Base-by-base conservation (phyloP, 306 rosid genomes). In the Prunus mume region DNA sequence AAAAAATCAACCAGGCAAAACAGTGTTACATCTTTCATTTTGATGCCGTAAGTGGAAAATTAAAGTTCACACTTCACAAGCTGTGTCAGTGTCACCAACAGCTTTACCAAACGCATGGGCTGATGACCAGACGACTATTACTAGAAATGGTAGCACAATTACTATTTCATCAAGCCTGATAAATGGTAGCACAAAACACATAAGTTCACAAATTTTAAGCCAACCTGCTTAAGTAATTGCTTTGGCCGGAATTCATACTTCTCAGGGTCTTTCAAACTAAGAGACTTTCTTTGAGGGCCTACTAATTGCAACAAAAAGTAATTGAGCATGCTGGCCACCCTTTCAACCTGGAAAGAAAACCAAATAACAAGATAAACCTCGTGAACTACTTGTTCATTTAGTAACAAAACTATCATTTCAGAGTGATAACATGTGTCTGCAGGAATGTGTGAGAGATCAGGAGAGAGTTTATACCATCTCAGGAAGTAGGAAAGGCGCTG, bases 261-360 rank as follows among this genome's bases (percentile, higher is more conserved):
- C 82, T 91, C 98, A 19, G 99, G 99, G 82, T 91, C 99, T 84
- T 96, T 96, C 88, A 96, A 88, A 77, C 83, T 89, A 73, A 96
- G 99, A 12, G 98, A 92, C 87, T 78, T 96, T 81, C 98, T 89
- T 78, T 96, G 99, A 63, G 99, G 99, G 73, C 99, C 99, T 76
- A 91, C 99, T 78, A 96, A 88, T 86, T 96, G 99, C 80, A 92
- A 82, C 77, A 96, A 85, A 86, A 96, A 96, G 70, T 96, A 96
- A 90, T 93, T 96, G 81, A 96, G 98, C 99, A 96, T 96, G 83
- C 99, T 93, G 65, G 99, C 99, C 76, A 96, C 99, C 82, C 99
- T 86, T 71, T 96, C 99, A 65, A 96, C 98, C 99, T 96, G 85
- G 71, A 73, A 70, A 66, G 38, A 67, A 55, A 46, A 27, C 11